Percentiles rank a stretch among this genome's conserved stretches.
Conservation (phyloP, 495 filamentous ascomycete species). For the Rusavskia elegans region DNA sequence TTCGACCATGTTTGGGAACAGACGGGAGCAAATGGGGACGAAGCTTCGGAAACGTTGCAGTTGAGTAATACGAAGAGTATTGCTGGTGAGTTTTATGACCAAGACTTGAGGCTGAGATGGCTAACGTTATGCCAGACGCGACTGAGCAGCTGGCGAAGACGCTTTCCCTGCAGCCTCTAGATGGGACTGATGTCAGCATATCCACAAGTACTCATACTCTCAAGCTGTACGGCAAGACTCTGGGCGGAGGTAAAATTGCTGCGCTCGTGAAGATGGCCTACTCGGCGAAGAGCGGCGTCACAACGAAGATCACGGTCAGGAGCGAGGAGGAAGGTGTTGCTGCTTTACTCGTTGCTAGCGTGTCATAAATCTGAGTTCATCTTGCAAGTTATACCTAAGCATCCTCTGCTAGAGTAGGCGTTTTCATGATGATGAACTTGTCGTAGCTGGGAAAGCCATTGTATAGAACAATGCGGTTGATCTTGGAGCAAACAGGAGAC, state of each 20-base stretch:
- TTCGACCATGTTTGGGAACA: constrained; percentile 98
- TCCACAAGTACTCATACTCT: constrained; percentile 83
- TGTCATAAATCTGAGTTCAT: constrained; percentile 35
- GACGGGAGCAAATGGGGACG: constrained; percentile 72
- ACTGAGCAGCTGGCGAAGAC: constrained; percentile 77
- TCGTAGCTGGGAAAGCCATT: too few relatives aligned
- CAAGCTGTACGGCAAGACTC: constrained; percentile 91
- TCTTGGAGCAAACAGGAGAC: too few relatives aligned
- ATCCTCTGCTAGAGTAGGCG: too few relatives aligned
- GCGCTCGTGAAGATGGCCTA: constrained; percentile 75
- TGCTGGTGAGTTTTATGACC: constrained; percentile 47
- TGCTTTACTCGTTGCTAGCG: constrained; percentile 63
- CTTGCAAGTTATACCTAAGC: too few relatives aligned
- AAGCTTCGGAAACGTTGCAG: constrained; percentile 82
- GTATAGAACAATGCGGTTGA: too few relatives aligned
- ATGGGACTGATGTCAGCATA: constrained; percentile 79
- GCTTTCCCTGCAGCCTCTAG: constrained; percentile 82
- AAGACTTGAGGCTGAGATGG: constrained; percentile 17
- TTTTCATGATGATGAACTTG: too few relatives aligned
- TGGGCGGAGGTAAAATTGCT: constrained; percentile 78
- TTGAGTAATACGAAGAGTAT: constrained; percentile 83
- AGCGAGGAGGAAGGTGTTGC: constrained; percentile 89
- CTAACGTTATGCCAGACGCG: constrained; percentile 46
- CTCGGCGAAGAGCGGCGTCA: constrained; percentile 80
- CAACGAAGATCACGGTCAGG: constrained; percentile 81